Evolutionary conservation across 768 basidiomycete genomes (phyloP).

Genomic region (Mycena rebaudengoi): DNA sequence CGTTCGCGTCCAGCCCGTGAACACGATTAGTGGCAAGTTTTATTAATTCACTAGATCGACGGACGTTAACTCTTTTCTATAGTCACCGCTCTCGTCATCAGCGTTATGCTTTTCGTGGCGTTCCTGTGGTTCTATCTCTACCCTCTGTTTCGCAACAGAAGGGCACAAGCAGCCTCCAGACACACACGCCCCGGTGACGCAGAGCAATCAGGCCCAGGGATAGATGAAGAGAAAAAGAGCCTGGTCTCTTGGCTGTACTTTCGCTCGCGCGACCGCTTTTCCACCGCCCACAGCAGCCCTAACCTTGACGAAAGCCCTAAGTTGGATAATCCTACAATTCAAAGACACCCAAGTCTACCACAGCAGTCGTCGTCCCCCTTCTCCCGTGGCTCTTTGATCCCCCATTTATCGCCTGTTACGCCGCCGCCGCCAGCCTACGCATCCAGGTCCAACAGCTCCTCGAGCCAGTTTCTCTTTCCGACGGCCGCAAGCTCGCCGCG

Average conservation of each 20-base stretch:
- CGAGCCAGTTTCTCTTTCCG: constrained; percentile 8
- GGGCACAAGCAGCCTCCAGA: not conserved
- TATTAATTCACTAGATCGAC: too few species aligned
- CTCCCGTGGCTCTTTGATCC: constrained; percentile 25
- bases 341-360: not conserved
- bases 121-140: constrained; percentile 37
- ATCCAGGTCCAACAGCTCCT: constrained; percentile 20
- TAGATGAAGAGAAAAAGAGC: constrained; percentile 23
- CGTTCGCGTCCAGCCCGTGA: constrained; percentile 28
- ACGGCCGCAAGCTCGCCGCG: constrained; percentile 17
- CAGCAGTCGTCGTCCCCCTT: constrained; percentile 11
- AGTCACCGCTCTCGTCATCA: constrained; percentile 35
- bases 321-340: not conserved
- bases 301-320: not conserved
- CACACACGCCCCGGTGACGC: not conserved
- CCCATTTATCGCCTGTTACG: constrained; percentile 17
- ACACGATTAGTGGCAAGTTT: constrained; percentile 26
- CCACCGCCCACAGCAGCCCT: constrained; percentile 18
- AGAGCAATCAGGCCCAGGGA: constrained; percentile 19
- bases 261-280: constrained; percentile 39
- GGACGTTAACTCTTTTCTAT: not conserved
- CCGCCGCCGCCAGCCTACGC: constrained; percentile 28
- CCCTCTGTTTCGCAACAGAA: constrained; percentile 25
- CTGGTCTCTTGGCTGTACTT: constrained; percentile 39
- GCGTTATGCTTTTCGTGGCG: constrained; percentile 30